Conservation (phyloP, 2,329 filamentous ascomycete species). For the Alternaria tenuissima region DNA sequence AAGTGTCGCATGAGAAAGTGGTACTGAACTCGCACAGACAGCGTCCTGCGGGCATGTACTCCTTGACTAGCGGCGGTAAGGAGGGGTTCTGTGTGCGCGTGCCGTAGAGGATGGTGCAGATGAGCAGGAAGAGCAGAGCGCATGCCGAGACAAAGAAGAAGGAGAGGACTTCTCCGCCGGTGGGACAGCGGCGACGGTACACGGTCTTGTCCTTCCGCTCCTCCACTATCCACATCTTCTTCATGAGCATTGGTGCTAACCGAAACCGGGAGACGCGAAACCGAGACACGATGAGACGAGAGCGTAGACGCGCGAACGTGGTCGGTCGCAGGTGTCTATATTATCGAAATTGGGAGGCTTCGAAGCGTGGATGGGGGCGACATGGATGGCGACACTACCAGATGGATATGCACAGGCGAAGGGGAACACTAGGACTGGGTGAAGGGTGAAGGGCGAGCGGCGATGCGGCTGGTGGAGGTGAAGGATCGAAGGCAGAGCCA, state of each 20-base stretch:
- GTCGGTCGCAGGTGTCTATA: constrained; percentile 23
- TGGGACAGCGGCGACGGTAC: constrained; percentile 38
- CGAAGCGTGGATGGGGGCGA: constrained; percentile 22
- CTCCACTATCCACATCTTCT: constrained; percentile 35
- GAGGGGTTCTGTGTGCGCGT: constrained; percentile 41
- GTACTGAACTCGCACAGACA: constrained; percentile 46
- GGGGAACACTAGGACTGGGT: background rate
- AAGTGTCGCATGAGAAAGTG: constrained; percentile 42
- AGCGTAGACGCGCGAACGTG: constrained; percentile 25
- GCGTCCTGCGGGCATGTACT: constrained; percentile 43
- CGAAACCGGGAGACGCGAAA: constrained; percentile 16
- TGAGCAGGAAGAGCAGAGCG: constrained; percentile 41
- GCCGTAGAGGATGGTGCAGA: constrained; percentile 46
- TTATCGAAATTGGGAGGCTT: constrained; percentile 11
- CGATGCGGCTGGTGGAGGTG: constrained; percentile 1
- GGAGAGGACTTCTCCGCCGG: constrained; percentile 34
- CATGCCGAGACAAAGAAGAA: constrained; percentile 40
- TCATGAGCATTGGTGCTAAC: constrained; percentile 26
- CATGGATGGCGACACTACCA: constrained; percentile 18
- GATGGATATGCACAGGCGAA: constrained; percentile 6
- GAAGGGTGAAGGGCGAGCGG: background rate
- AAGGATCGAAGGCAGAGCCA: background rate
- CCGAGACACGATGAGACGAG: constrained; percentile 20
- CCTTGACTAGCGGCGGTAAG: constrained; percentile 42
- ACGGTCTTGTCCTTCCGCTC: constrained; percentile 39